These are phyloP conservation scores for Primulina huaijiensis DNA, from an alignment of 257 asterid species.

Conservation along the genomic window DNA sequence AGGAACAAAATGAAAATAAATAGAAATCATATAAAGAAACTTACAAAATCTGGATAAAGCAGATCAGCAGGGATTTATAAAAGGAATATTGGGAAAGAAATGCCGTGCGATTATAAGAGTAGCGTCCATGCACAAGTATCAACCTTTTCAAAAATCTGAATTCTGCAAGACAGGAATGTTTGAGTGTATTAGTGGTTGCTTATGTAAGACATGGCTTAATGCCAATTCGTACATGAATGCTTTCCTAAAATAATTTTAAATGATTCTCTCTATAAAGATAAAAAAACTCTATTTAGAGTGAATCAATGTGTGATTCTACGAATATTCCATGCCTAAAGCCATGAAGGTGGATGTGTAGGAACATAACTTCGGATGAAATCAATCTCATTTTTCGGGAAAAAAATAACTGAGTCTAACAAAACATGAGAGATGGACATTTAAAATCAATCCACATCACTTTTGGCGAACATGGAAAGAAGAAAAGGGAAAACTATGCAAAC, in stretches of 20 bases:
- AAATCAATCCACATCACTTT: slow-evolving; percentile 18
- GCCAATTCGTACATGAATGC: slow-evolving; percentile 9
- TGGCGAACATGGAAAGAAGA: slow-evolving; percentile 13
- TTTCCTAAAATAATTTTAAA: slow-evolving; percentile 12
- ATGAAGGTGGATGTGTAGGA: background rate
- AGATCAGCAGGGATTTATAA: slow-evolving; percentile 88
- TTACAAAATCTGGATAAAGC: slow-evolving; percentile 98
- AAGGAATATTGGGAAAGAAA: slow-evolving; percentile 97
- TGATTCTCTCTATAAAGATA: background rate
- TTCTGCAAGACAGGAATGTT: slow-evolving; percentile 55
- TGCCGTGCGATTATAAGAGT: slow-evolving; percentile 95
- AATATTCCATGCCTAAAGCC: background rate
- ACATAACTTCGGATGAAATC: background rate
- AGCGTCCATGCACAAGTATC: slow-evolving; percentile 97
- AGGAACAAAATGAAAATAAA: slow-evolving; percentile 18
- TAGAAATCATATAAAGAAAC: slow-evolving; percentile 31
- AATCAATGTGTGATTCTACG: background rate
- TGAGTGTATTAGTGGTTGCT: slow-evolving; percentile 17
- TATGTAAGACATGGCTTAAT: background rate
- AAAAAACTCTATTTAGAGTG: background rate
- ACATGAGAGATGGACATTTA: slow-evolving; percentile 5
- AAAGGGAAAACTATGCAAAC: slow-evolving; percentile 1
- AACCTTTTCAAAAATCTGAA: slow-evolving; percentile 90
- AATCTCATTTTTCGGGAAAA: background rate
- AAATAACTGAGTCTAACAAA: background rate